phyloP scores from a whole-genome alignment of 495 filamentous ascomycete genomes.

The Aspergillus coremiiformis region DNA sequence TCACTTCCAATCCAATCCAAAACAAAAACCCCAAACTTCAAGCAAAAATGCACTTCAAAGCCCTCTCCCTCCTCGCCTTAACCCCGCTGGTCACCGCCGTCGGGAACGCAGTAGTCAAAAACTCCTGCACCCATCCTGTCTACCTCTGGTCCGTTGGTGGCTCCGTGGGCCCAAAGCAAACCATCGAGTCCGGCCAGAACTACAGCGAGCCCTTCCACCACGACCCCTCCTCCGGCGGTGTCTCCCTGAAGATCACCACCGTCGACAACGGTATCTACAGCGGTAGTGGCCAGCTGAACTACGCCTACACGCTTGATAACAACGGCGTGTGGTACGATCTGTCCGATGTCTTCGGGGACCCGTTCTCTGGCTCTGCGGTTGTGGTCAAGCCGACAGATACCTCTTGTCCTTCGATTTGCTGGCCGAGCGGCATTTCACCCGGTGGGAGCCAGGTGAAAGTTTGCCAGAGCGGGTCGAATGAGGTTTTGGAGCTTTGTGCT shows the following conservation, averaged over 20 bases:
- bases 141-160: slow-evolving; percentile 52
- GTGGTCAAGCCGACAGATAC: slow-evolving; percentile 30
- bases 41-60: slow-evolving; percentile 26
- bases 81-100: slow-evolving; percentile 33
- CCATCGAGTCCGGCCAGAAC: slow-evolving; percentile 27
- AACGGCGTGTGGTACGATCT: slow-evolving; percentile 49
- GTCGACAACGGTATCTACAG: slow-evolving; percentile 45
- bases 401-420: slow-evolving; percentile 41
- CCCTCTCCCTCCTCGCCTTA: slow-evolving; percentile 18
- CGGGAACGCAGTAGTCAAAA: slow-evolving; percentile 45
- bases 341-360: slow-evolving; percentile 47
- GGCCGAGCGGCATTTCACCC: slow-evolving; percentile 41
- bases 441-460: slow-evolving; percentile 46
- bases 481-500: slow-evolving; percentile 28
- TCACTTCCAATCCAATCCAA: slow-evolving; percentile 1
- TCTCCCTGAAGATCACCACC: slow-evolving; percentile 49
- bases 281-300: slow-evolving; percentile 46
- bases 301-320: slow-evolving; percentile 47
- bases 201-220: slow-evolving; percentile 38
- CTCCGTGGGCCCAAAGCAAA: slow-evolving; percentile 32
- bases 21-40: neutral
- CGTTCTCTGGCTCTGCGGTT: slow-evolving; percentile 43
- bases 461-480: slow-evolving; percentile 30
- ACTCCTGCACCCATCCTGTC: slow-evolving; percentile 41
- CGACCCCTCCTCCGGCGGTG: slow-evolving; percentile 47